Evolutionary conservation across 73 alveolate genomes (phyloP).

Genomic region (Blepharisma japonicum): DNA sequence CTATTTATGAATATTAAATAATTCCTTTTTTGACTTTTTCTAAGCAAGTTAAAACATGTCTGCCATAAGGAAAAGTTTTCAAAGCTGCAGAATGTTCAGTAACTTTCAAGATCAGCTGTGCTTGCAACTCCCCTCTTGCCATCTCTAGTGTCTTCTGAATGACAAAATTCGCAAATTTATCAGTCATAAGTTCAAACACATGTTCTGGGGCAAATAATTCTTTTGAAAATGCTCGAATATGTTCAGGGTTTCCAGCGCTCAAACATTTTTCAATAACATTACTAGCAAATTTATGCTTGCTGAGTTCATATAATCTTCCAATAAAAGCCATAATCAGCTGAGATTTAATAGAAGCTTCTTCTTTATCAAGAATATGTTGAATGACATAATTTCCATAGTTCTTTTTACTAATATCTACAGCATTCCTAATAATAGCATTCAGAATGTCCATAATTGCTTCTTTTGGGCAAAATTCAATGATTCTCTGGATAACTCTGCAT

Average conservation of each 20-base stretch:
- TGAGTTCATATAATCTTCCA: slow-evolving; percentile 50
- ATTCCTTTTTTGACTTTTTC: too few relatives aligned
- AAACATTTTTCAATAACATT: slow-evolving; percentile 60
- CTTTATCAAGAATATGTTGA: slow-evolving; percentile 53
- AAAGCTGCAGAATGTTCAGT: slow-evolving; percentile 1
- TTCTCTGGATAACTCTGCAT: slow-evolving; percentile 61
- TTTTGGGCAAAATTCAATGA: slow-evolving; percentile 48
- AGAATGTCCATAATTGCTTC: slow-evolving; percentile 10
- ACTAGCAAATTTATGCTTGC: slow-evolving; percentile 57
- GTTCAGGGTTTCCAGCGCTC: slow-evolving; percentile 44
- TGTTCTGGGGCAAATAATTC: neutral
- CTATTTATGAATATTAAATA: too few relatives aligned
- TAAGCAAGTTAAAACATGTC: slow-evolving; percentile 10
- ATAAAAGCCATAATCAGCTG: slow-evolving; percentile 44
- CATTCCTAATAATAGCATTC: neutral
- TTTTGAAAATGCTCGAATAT: slow-evolving; percentile 29
- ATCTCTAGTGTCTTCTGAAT: neutral
- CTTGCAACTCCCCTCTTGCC: neutral
- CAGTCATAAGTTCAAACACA: neutral
- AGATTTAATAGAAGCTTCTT: slow-evolving; percentile 37
- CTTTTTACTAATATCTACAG: slow-evolving; percentile 21
- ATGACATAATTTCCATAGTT: slow-evolving; percentile 66
- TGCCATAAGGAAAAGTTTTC: slow-evolving; percentile 26
- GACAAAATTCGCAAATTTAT: neutral
- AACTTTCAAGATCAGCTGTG: neutral